These are phyloP conservation scores for Chloroidium sp. DNA, from an alignment of 163 green algal genomes.

Conservation along the genomic window DNA sequence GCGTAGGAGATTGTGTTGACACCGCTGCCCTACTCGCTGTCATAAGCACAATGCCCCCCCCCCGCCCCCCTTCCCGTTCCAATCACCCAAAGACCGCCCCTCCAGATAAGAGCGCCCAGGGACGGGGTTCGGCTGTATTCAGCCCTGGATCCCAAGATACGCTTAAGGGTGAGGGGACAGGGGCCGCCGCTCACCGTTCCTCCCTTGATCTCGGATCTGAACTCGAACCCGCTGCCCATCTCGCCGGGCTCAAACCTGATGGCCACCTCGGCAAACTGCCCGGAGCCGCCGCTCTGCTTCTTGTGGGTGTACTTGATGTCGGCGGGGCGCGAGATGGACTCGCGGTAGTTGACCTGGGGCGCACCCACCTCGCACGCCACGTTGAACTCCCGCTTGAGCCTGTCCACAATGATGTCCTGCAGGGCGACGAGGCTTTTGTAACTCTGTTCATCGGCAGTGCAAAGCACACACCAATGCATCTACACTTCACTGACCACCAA, in stretches of 20 bases:
- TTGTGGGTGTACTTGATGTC: constrained; percentile 95
- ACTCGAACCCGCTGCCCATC: constrained; percentile 88
- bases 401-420: constrained; percentile 88
- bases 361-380: constrained; percentile 80
- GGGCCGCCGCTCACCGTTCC: constrained; percentile 15
- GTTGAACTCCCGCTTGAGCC: constrained; percentile 95
- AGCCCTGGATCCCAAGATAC: too few species aligned
- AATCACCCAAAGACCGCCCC: too few species aligned
- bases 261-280: constrained; percentile 94
- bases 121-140: too few species aligned
- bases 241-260: constrained; percentile 96
- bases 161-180: too few species aligned
- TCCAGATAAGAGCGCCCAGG: too few species aligned
- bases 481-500: too few species aligned
- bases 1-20: too few species aligned
- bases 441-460: too few species aligned
- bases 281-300: constrained; percentile 94
- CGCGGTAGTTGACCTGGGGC: constrained; percentile 86
- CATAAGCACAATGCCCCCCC: too few species aligned
- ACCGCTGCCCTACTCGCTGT: too few species aligned
- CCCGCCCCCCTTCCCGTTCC: too few species aligned
- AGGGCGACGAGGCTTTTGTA: neutral
- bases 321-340: constrained; percentile 66
- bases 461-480: too few species aligned
- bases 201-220: constrained; percentile 95